Percentiles rank a stretch among this genome's conserved stretches.
phyloP scores from a whole-genome alignment of 2,329 filamentous ascomycete genomes.

The Cadophora sp. region DNA sequence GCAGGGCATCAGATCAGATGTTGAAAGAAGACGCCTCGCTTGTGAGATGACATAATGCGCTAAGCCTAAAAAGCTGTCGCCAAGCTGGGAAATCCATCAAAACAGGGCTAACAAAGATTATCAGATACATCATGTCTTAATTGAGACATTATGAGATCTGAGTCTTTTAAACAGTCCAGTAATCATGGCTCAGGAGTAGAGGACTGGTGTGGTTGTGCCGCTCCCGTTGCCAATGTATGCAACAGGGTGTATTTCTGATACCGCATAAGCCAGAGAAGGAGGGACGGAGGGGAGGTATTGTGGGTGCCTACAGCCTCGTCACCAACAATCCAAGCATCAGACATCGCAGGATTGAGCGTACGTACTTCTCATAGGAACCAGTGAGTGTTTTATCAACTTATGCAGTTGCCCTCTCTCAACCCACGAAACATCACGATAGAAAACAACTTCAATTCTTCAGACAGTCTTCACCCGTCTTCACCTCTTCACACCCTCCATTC shows the following conservation, averaged over 20 bases:
- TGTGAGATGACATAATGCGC: slow-evolving; percentile 8
- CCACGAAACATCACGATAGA: too few species aligned
- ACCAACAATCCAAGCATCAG: neutral
- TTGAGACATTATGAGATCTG: neutral
- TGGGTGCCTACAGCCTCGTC: slow-evolving; percentile 18
- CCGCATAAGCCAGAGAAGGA: slow-evolving; percentile 1
- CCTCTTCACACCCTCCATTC: neutral
- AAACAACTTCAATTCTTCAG: neutral
- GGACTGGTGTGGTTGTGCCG: neutral
- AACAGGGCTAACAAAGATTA: neutral
- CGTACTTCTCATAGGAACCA: neutral
- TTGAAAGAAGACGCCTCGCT: slow-evolving; percentile 19
- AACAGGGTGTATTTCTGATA: slow-evolving; percentile 11
- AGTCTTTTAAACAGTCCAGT: neutral
- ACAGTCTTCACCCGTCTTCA: too few species aligned
- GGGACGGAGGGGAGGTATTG: neutral
- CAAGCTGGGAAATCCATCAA: slow-evolving; percentile 6
- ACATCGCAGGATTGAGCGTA: neutral
- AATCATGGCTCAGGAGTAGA: neutral
- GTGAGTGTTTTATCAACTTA: too few species aligned
- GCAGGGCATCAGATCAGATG: neutral
- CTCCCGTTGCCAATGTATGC: slow-evolving; percentile 3
- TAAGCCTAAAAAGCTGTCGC: neutral
- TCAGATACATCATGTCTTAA: slow-evolving; percentile 1
- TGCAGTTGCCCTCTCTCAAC: too few species aligned